phyloP scores from a whole-genome alignment of 2,329 filamentous ascomycete species.

The Claviceps sorghi region DNA sequence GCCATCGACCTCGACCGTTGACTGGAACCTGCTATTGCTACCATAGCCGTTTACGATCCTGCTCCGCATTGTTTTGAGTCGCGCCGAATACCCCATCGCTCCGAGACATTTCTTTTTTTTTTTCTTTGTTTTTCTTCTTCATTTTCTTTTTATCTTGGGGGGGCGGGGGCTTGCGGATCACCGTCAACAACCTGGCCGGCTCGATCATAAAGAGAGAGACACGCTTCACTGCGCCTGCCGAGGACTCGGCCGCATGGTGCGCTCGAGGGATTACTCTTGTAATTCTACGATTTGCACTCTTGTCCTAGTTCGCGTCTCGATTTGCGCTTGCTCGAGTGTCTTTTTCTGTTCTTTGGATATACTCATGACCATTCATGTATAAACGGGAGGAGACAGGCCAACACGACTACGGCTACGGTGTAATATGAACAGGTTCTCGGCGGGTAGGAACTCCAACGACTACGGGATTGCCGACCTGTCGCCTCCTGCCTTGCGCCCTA shows the following conservation, averaged over 20 bases:
- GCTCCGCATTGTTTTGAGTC: background rate
- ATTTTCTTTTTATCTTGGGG: background rate
- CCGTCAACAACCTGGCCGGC: background rate
- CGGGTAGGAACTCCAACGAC: constrained; percentile 21
- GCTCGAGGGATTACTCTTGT: constrained; percentile 1
- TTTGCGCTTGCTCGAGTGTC: background rate
- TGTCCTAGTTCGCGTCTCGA: background rate
- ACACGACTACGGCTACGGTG: constrained; percentile 1
- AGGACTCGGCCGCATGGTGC: constrained; percentile 2
- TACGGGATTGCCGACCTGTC: constrained; percentile 19
- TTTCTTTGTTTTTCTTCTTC: background rate
- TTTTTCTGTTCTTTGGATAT: constrained; percentile 9
- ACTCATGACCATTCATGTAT: constrained; percentile 11
- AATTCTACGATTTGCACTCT: background rate
- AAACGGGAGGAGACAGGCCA: constrained; percentile 1
- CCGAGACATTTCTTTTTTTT: background rate
- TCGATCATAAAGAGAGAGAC: background rate
- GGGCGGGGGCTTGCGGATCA: background rate
- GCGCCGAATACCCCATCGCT: background rate
- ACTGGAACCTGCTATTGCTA: background rate
- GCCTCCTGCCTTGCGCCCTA: constrained; percentile 22
- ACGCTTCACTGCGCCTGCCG: background rate
- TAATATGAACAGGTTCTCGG: constrained; percentile 26
- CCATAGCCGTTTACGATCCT: background rate
- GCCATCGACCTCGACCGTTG: background rate